phyloP scores from a whole-genome alignment of 75 land plant species.

The Pinus albicaulis region DNA sequence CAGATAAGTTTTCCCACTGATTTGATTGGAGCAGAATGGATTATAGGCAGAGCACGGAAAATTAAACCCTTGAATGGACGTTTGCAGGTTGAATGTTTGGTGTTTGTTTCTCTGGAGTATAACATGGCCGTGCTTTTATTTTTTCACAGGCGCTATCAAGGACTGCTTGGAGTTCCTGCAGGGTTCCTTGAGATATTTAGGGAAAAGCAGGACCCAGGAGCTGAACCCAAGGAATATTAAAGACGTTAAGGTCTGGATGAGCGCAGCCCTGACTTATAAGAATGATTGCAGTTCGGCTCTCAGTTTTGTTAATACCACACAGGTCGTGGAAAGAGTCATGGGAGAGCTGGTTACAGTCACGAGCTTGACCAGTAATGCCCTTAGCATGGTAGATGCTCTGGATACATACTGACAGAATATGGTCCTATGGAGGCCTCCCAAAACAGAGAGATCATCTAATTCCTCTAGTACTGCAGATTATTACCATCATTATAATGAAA shows the following conservation, averaged over 20 bases:
- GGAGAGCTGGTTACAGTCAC: slow-evolving; percentile 17
- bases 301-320: slow-evolving; percentile 25
- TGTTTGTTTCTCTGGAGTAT: too few relatives aligned
- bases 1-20: too few relatives aligned
- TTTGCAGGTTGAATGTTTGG: too few relatives aligned
- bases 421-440: slow-evolving; percentile 43
- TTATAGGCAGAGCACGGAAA: too few relatives aligned
- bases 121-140: too few relatives aligned
- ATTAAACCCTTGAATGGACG: too few relatives aligned
- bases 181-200: slow-evolving; percentile 16
- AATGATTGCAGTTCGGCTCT: slow-evolving; percentile 56
- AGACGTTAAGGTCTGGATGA: slow-evolving; percentile 50
- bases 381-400: slow-evolving; percentile 59
- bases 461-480: background rate
- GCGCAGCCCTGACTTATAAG: slow-evolving; percentile 55
- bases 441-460: slow-evolving; percentile 28
- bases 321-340: too few relatives aligned
- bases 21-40: too few relatives aligned
- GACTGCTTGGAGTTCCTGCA: slow-evolving; percentile 38
- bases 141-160: slow-evolving; percentile 24
- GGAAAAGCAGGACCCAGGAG: background rate
- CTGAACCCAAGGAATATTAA: slow-evolving; percentile 11
- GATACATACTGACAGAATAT: slow-evolving; percentile 32
- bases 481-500: background rate
- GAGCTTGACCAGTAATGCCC: slow-evolving; percentile 63